Base-by-base conservation (phyloP, 1,284 basidiomycete species). In the Hymenochaete sp. region DNA sequence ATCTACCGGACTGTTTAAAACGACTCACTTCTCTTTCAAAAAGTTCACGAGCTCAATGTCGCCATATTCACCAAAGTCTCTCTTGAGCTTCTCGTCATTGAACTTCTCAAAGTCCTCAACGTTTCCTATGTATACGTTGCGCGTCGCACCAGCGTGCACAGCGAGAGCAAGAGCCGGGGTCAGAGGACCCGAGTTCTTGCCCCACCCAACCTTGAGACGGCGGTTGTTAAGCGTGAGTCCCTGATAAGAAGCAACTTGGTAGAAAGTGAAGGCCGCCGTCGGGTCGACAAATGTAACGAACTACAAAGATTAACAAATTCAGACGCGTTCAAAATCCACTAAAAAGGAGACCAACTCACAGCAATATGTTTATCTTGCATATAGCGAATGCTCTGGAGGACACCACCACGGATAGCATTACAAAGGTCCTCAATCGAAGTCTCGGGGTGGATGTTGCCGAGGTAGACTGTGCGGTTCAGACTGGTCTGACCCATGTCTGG, bases 1-100 rank as follows among this genome's bases (percentile, higher is more conserved):
- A 6, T 35, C 28, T 22, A 26, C 25, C 3, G 38, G 14, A 21
- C 38, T 33, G 13, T 22, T 18, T 5, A 7, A 21, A 32, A 25
- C 1, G 11, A 73, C 82, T 51, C 54, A 86, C 82, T 96, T 96
- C 65, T 95, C 91, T 66, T 85, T 88, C 56, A 96, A 70, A 67
- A 90, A 92, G 66, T 96, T 96, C 64, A 97, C 82, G 48, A 95
- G 76, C 67, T 97, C 93, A 54, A 97, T 92, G 51, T 95, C 91
- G 22, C 93, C 92, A 62, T 77, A 95, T 65, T 92, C 88, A 45
- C 80, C 82, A 68, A 95, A 95, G 67, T 95, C 92, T 43, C 79
- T 69, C 63, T 85, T 84, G 44, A 96, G 72, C 60, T 82, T 82
- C 53, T 93, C 90, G 45, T 92, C 87, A 22, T 70, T 82, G 68